Base-by-base conservation (phyloP, 73 alveolate species). In the Symbiodinium natans region DNA sequence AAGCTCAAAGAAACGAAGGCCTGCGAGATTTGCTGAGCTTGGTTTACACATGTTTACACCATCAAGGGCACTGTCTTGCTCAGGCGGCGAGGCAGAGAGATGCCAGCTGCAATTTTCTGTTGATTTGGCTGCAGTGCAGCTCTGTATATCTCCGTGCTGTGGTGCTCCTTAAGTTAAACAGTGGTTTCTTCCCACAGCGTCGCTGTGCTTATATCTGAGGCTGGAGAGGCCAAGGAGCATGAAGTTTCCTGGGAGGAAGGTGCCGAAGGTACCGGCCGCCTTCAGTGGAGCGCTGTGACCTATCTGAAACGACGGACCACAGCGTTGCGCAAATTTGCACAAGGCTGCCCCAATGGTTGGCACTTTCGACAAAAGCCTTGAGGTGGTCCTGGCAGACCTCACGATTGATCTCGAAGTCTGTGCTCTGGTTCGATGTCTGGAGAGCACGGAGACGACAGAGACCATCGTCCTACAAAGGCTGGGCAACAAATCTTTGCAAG, bases 261-360 rank as follows among this genome's bases (percentile, higher is more conserved):
- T 41, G 94, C 84, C n/a, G 11, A n/a, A 38, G 59, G 15, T 29
- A 52, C 23, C 1, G 95, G 95, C 41, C 84, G 95, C 42, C 85
- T 88, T 25, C 95, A 88, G 43, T 88, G 95, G 95, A 88, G 95
- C 95, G 95, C 95, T 1, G 95, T 38, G 40, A 33, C 95, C 59
- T 21, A 46, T 36, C 71, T 38, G 85, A n/a, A n/a, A 74, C 34
- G 85, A 17, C 29, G 34, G 3, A 23, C 21, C 25, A n/a, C n/a
- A n/a, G n/a, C n/a, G n/a, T n/a, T n/a, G n/a, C n/a, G n/a, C n/a
- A n/a, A n/a, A n/a, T n/a, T n/a, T n/a, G n/a, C n/a, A n/a, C n/a
- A n/a, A n/a, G n/a, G n/a, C n/a, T n/a, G n/a, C n/a, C n/a, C n/a
- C 4, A 74, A 2, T 27, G 6, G 34, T 74, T 43, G 56, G 56